phyloP scores from a whole-genome alignment of 1,284 basidiomycete species.

The Apiotrichum siamense region DNA sequence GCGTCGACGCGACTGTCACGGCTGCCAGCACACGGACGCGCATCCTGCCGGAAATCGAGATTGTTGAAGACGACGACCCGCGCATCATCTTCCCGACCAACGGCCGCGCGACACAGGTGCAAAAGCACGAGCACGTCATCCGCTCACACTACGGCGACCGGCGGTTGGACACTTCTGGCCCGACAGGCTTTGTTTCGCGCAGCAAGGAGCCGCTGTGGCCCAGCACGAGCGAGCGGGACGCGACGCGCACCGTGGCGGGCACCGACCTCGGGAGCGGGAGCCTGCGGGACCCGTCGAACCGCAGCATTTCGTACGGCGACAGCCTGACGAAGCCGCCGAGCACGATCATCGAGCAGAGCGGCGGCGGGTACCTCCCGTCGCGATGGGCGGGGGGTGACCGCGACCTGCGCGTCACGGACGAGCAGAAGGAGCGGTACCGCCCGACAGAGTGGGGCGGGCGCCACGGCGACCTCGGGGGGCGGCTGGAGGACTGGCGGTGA shows the following conservation, averaged over 20 bases:
- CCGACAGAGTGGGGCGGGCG: constrained; percentile 45
- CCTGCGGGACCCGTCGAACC: background rate
- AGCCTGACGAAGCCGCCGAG: constrained; percentile 20
- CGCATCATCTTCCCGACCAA: constrained; percentile 34
- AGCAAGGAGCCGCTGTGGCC: too few relatives aligned
- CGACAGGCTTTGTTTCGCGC: background rate
- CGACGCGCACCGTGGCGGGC: background rate
- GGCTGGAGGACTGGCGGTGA: constrained; percentile 45
- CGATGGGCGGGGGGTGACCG: constrained; percentile 46
- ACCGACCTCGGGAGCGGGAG: background rate
- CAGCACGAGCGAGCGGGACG: background rate
- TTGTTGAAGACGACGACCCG: constrained; percentile 44
- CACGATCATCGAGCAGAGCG: constrained; percentile 33
- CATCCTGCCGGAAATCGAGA: constrained; percentile 42
- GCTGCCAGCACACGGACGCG: constrained; percentile 17
- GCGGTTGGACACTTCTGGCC: constrained; percentile 2
- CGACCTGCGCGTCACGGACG: constrained; percentile 33
- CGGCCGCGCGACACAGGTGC: constrained; percentile 33
- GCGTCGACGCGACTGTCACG: background rate
- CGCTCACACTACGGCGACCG: background rate
- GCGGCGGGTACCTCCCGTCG: constrained; percentile 43
- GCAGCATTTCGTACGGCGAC: background rate
- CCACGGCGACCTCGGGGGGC: constrained; percentile 35
- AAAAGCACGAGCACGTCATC: constrained; percentile 32
- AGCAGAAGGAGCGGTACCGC: constrained; percentile 43